Conservation (phyloP, 2,329 filamentous ascomycete species). For the Beauveria caledonica region DNA sequence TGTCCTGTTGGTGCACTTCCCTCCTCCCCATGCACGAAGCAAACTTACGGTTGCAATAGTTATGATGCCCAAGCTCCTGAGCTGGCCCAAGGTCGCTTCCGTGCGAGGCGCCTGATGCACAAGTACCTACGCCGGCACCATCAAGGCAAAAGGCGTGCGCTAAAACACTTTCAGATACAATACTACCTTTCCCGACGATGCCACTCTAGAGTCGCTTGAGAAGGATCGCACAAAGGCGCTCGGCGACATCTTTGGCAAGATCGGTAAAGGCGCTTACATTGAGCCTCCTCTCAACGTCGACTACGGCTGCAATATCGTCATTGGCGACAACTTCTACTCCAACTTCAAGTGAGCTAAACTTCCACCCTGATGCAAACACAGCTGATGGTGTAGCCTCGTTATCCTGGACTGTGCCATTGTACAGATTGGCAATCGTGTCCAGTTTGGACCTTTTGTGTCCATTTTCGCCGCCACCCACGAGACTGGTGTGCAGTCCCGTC, state of each 20-base stretch:
- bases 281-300: slow-evolving; percentile 56
- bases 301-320: slow-evolving; percentile 56
- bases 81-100: slow-evolving; percentile 42
- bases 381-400: slow-evolving; percentile 31
- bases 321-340: slow-evolving; percentile 56
- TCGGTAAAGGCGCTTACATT: slow-evolving; percentile 46
- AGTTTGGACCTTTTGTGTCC: slow-evolving; percentile 64
- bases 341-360: slow-evolving; percentile 32
- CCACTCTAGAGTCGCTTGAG: slow-evolving; percentile 30
- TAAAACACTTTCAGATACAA: slow-evolving; percentile 27
- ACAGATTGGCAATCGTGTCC: slow-evolving; percentile 59
- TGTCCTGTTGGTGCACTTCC: slow-evolving; percentile 40
- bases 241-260: slow-evolving; percentile 37
- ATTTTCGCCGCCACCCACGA: slow-evolving; percentile 68
- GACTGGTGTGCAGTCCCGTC: slow-evolving; percentile 45
- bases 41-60: slow-evolving; percentile 22
- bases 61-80: slow-evolving; percentile 43
- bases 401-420: slow-evolving; percentile 69
- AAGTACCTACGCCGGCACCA: slow-evolving; percentile 39
- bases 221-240: slow-evolving; percentile 38
- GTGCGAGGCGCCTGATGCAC: slow-evolving; percentile 45
- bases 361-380: background rate
- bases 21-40: background rate
- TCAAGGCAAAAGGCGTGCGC: background rate
- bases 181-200: slow-evolving; percentile 42